These are phyloP conservation scores for Didymella pinodella DNA, from an alignment of 2,329 filamentous ascomycete genomes.

Conservation along the genomic window DNA sequence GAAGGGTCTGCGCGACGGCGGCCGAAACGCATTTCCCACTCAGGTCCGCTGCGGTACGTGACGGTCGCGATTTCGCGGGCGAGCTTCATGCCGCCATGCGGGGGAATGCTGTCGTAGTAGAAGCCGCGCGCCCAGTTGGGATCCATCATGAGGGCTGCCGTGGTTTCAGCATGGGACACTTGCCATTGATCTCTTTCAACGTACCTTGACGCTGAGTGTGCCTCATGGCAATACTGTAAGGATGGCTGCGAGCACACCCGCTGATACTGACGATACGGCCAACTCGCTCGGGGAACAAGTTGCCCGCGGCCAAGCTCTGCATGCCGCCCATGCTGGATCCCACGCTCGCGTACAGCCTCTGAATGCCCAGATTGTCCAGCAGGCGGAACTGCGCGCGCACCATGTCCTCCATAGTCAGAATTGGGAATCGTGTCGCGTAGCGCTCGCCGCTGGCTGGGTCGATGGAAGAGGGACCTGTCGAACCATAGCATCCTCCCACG, in stretches of 20 bases:
- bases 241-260: conserved; percentile 92
- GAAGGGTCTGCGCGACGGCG: conserved; percentile 83
- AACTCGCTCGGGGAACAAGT: conserved; percentile 82
- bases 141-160: conserved; percentile 91
- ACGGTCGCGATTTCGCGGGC: conserved; percentile 97
- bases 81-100: conserved; percentile 97
- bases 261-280: conserved; percentile 86
- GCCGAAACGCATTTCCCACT: conserved; percentile 97
- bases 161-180: conserved; percentile 21
- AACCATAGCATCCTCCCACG: conserved; percentile 93
- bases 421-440: conserved; percentile 94
- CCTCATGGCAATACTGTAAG: conserved; percentile 98
- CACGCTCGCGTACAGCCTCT: conserved; percentile 86
- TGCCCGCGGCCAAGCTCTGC: conserved; percentile 89
- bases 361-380: conserved; percentile 78
- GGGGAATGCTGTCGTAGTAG: conserved; percentile 83
- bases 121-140: conserved; percentile 95
- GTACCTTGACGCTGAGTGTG: conserved; percentile 87
- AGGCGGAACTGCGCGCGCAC: conserved; percentile 93
- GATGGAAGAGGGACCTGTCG: conserved; percentile 85
- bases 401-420: conserved; percentile 97
- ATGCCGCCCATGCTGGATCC: conserved; percentile 98
- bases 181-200: conserved; percentile 4
- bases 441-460: conserved; percentile 87
- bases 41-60: conserved; percentile 93